Conservation (phyloP, 2,329 filamentous ascomycete genomes). For the Colletotrichum sidae region DNA sequence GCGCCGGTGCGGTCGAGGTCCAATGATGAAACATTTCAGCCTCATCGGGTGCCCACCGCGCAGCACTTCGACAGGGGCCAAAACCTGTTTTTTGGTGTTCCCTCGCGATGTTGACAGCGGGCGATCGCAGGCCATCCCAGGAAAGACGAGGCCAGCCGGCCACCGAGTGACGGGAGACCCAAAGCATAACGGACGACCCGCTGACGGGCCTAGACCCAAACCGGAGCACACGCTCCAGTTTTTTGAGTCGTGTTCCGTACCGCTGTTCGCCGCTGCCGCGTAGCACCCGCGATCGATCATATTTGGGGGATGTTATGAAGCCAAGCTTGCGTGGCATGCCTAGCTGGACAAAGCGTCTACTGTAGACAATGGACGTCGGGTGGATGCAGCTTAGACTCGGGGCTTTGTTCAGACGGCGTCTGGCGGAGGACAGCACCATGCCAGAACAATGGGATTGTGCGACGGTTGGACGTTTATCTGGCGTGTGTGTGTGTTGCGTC, state of each 20-base stretch:
- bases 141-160: neutral
- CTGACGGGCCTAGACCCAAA: constrained; percentile 14
- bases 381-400: constrained; percentile 22
- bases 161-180: neutral
- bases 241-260: constrained; percentile 32
- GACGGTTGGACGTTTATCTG: constrained; percentile 24
- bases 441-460: constrained; percentile 30
- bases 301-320: constrained; percentile 26
- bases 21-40: constrained; percentile 38
- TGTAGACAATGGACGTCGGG: constrained; percentile 21
- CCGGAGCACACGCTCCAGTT: constrained; percentile 16
- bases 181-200: constrained; percentile 16
- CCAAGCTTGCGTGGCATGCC: constrained; percentile 5
- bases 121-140: constrained; percentile 29
- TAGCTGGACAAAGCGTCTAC: constrained; percentile 20
- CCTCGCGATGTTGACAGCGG: constrained; percentile 27
- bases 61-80: constrained; percentile 21
- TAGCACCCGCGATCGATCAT: constrained; percentile 34
- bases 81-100: constrained; percentile 34
- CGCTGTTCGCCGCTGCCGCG: constrained; percentile 26
- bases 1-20: constrained; percentile 29
- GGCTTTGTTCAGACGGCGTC: constrained; percentile 28
- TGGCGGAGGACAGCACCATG: constrained; percentile 14
- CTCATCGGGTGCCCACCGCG: constrained; percentile 29
- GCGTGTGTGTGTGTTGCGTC: constrained; percentile 10